Evolutionary conservation across 2,329 filamentous ascomycete species (phyloP).

Genomic region (Ophiostoma perfectum): DNA sequence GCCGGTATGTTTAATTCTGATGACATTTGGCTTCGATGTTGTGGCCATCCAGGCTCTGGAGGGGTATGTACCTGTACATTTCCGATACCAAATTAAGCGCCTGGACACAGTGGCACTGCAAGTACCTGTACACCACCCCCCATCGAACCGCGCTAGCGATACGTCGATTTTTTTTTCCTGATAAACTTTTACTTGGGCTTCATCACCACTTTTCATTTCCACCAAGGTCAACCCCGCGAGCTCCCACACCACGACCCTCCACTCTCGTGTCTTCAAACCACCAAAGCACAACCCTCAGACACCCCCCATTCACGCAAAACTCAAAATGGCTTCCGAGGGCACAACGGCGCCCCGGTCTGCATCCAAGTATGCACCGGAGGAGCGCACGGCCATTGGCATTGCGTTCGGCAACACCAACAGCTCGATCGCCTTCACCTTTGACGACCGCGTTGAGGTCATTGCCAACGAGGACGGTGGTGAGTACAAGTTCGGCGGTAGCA

Average conservation of each 20-base stretch:
- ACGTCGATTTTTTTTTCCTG: constrained; percentile 14
- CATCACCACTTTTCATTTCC: constrained; percentile 9
- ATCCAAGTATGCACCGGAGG: constrained; percentile 42
- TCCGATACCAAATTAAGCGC: not conserved
- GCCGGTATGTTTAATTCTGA: not conserved
- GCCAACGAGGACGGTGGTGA: constrained; percentile 95
- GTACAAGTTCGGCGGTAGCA: constrained; percentile 30
- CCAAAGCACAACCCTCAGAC: not conserved
- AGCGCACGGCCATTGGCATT: constrained; percentile 79
- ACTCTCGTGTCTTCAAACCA: constrained; percentile 1
- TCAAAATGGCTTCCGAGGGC: constrained; percentile 22
- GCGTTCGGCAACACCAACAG: constrained; percentile 98
- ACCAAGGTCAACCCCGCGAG: constrained; percentile 13
- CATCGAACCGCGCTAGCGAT: constrained; percentile 6
- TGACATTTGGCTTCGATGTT: not conserved
- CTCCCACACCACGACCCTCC: constrained; percentile 9
- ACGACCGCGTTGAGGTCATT: constrained; percentile 95
- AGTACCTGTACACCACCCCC: not conserved
- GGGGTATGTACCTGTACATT: constrained; percentile 5
- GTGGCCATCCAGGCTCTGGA: not conserved
- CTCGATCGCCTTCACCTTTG: constrained; percentile 87
- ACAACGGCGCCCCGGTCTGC: constrained; percentile 16
- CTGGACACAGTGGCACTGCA: not conserved
- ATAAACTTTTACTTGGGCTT: constrained; percentile 14
- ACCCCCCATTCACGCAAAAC: not conserved